Evolutionary conservation across 441 rosid species (phyloP).

Genomic region (Arabidopsis lyrata): DNA sequence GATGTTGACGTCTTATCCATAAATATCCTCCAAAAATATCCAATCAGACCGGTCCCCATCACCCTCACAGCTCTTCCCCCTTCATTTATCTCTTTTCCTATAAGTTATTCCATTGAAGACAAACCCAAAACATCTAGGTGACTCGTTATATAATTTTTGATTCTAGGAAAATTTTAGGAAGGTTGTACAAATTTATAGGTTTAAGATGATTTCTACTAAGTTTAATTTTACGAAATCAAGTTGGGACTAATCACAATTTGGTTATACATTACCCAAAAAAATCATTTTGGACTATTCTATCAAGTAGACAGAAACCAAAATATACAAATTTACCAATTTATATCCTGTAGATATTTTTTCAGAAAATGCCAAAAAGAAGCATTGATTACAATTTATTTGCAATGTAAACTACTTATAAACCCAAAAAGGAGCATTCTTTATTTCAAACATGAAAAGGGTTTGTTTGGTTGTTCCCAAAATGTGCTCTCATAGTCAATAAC

Average conservation of each 20-base stretch:
- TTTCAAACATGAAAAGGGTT: conserved; percentile 41
- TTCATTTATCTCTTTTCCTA: conserved; percentile 32
- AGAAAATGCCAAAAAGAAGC: conserved; percentile 30
- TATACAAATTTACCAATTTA: not conserved
- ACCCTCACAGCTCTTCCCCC: conserved; percentile 14
- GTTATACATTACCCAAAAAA: not conserved
- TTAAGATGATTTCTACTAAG: not conserved
- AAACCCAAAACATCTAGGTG: not conserved
- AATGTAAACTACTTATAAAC: conserved; percentile 5
- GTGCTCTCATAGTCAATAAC: conserved; percentile 29
- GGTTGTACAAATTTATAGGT: not conserved
- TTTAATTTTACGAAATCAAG: not conserved
- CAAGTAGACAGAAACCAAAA: not conserved
- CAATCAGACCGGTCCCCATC: conserved; percentile 42
- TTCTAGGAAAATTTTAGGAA: not conserved
- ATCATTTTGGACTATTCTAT: not conserved
- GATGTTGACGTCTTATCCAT: conserved; percentile 64
- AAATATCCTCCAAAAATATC: conserved; percentile 48
- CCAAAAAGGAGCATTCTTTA: conserved; percentile 43
- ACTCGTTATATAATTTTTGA: not conserved
- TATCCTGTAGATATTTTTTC: not conserved
- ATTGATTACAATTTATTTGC: conserved; percentile 11
- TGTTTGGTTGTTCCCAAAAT: conserved; percentile 43
- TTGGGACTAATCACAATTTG: not conserved
- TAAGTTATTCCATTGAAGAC: too few species aligned